Base-by-base conservation (phyloP, 2,329 filamentous ascomycete species). In the Myriosclerotinia curreyana region DNA sequence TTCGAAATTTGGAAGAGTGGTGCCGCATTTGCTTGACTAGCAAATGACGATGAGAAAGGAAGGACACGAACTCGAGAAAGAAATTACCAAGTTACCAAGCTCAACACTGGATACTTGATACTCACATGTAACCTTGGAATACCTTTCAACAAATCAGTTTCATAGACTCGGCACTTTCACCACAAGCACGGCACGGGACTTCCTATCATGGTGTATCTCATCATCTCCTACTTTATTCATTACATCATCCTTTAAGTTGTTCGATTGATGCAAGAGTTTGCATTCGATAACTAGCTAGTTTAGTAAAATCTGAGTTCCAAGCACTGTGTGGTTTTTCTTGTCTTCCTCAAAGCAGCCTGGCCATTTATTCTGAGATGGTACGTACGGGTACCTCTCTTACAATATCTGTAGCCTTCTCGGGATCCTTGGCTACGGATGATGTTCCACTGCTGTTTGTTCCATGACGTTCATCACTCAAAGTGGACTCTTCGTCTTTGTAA, bases 351-450 rank as follows among this genome's bases (percentile, higher is more conserved):
- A 1, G 6, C 20, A 42, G 12, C n/a, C 40, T 20, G 15, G 11
- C 5, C 42, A 20, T 53, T 55, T 40, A 68, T 25, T 61, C 62
- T 22, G 65, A 66, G 46, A 68, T 62, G 17, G 65, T 67, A 50
- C 44, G 49, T 44, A 40, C 51, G 17, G 61, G 55, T n/a, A 65
- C 50, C 22, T 63, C 64, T 52, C 34, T 40, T 8, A 66, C 58
- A 34, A n/a, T 60, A 14, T 61, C 54, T 6, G 17, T 31, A 28
- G 64, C 9, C 49, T 66, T 63, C 46, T 67, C 36, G 3, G 50
- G 20, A n/a, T 50, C 49, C 9, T 66, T 64, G 31, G 65, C 61
- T n/a, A 58, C 12, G 25, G 51, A 54, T 28, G 53, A 36, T 5
- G 20, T 49, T 38, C 44, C 48, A 22, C 51, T 55, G 28, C 56